Evolutionary conservation across 768 basidiomycete species (phyloP).

Genomic region (Porphyrellus cyaneotinctus): DNA sequence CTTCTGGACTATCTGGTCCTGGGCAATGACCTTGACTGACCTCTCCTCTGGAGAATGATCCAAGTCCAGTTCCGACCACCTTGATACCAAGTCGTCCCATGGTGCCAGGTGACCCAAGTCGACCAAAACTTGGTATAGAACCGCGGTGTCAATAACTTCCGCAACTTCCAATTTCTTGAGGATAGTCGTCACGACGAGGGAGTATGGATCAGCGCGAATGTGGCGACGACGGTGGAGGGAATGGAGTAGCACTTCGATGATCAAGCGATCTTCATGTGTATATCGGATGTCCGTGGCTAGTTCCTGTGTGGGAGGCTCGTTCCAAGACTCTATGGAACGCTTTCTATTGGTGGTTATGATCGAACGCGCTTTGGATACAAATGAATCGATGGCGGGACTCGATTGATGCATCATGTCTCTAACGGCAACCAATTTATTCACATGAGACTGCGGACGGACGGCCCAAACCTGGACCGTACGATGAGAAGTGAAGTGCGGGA

Average conservation of each 20-base stretch:
- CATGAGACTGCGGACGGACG: constrained; percentile 59
- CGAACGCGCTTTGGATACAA: constrained; percentile 46
- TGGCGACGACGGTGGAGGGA: constrained; percentile 45
- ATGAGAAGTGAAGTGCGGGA: constrained; percentile 46
- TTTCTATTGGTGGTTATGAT: constrained; percentile 37
- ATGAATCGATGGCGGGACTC: constrained; percentile 41
- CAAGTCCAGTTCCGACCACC: constrained; percentile 34
- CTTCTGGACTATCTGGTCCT: constrained; percentile 24
- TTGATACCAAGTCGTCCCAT: constrained; percentile 68
- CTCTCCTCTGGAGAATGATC: constrained; percentile 22
- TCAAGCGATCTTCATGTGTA: constrained; percentile 48
- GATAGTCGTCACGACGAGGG: constrained; percentile 47
- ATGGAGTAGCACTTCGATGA: constrained; percentile 56
- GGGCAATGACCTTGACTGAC: constrained; percentile 33
- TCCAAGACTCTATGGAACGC: constrained; percentile 29
- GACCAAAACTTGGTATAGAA: constrained; percentile 48
- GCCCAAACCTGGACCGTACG: constrained; percentile 47
- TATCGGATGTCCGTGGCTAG: constrained; percentile 35
- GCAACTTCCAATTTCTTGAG: constrained; percentile 52
- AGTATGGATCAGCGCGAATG: constrained; percentile 63
- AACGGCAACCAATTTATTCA: constrained; percentile 49
- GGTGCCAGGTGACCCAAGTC: constrained; percentile 73
- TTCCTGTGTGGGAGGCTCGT: constrained; percentile 28
- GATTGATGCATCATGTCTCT: constrained; percentile 42
- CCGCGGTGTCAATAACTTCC: constrained; percentile 21